Evolutionary conservation across 495 filamentous ascomycete species (phyloP), one percentile per base, ranked within the genome.

Genomic region (Cercophora newfieldiana): DNA sequence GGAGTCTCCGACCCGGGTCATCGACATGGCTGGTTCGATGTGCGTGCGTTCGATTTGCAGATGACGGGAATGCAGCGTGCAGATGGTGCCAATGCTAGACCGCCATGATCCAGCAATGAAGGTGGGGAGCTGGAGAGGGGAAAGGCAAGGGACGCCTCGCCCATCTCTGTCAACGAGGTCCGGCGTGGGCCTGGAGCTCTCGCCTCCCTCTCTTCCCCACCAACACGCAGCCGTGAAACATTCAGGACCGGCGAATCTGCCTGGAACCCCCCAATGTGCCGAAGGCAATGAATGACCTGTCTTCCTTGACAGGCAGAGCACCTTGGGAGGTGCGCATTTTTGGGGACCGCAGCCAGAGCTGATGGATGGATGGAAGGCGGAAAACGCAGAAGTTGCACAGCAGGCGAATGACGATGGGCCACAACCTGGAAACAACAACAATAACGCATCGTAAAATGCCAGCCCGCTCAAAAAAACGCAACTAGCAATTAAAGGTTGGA

Each of bases 41-140:
- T 44, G 37, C 25, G 2, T 53, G 50, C 21, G 8, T 26, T 53
- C 25, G 21, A 24, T 22, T 26, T 53, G 50, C 50, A 53, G 50
- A 53, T 53, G 50, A 26, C 50, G n/a, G n/a, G 50, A 53, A 53
- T 53, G 50, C 50, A 53, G 50, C 21, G n/a, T 26, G 50, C 50
- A 53, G 50, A 53, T 24, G 5, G 14, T 24, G 24, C 50, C 50
- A 53, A 53, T 22, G 19, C 50, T 19, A 53, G 50, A 26, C 19
- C 50, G 19, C 50, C 21, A 44, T 8, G 37, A 44, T 14, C 37
- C 37, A 44, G 37, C 37, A 44, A 44, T 44, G 10, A 2, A 44
- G 3, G 37, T 44, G 37, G 37, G 10, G 37, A 44, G 10, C 4
- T 14, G 10, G 37, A 8, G 37, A 44, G 37, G 37, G 37, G 37